Percentiles rank a stretch among this genome's conserved stretches.
Evolutionary conservation across 75 land plant genomes (phyloP).

Genomic region (Adiantum capillusveneris): DNA sequence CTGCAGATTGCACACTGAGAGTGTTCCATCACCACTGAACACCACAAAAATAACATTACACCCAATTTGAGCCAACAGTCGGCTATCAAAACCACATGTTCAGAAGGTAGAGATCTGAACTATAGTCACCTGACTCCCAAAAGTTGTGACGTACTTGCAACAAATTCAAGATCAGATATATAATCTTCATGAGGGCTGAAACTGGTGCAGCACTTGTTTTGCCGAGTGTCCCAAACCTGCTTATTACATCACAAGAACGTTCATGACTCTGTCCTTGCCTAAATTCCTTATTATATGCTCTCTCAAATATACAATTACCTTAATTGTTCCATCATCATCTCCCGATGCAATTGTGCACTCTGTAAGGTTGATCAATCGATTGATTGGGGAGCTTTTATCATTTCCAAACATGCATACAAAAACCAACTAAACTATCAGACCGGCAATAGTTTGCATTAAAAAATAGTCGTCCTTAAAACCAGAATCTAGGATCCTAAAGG

Average conservation of each 20-base stretch:
- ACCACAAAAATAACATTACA: too few species aligned
- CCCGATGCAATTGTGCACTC: slow-evolving; percentile 82
- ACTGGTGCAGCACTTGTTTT: slow-evolving; percentile 63
- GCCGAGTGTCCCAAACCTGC: slow-evolving; percentile 95
- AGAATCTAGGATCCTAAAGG: too few species aligned
- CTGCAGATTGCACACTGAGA: slow-evolving; percentile 79
- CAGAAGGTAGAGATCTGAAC: too few species aligned
- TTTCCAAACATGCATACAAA: neutral
- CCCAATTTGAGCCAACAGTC: neutral
- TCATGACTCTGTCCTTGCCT: neutral
- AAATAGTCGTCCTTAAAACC: too few species aligned
- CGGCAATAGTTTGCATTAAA: too few species aligned
- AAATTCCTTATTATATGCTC: too few species aligned
- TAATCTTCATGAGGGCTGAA: slow-evolving; percentile 84
- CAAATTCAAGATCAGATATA: slow-evolving; percentile 84
- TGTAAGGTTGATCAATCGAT: slow-evolving; percentile 62
- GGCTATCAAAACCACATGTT: neutral
- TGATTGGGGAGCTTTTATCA: slow-evolving; percentile 27
- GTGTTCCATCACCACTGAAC: slow-evolving; percentile 91
- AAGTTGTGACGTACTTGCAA: slow-evolving; percentile 52
- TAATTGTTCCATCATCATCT: slow-evolving; percentile 87
- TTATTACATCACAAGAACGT: neutral
- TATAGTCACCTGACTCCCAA: slow-evolving; percentile 54
- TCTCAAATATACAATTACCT: slow-evolving; percentile 37
- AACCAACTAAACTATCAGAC: too few species aligned